Evolutionary conservation across 805 yeast species (phyloP).

Genomic region (Starmerella gropengiesseri): DNA sequence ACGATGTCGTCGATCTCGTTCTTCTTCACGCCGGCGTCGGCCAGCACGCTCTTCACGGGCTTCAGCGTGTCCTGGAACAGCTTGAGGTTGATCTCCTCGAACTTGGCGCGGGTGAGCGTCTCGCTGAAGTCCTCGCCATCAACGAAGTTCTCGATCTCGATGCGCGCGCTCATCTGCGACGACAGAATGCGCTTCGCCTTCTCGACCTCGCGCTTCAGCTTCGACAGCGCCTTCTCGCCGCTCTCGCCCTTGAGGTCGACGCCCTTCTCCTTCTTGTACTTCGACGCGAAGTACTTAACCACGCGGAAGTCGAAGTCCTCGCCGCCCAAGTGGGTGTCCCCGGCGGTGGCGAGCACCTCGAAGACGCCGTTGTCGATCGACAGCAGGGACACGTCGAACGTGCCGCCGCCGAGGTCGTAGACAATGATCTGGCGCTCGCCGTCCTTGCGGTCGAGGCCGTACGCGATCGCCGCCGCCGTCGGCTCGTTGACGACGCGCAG

Average conservation of each 20-base stretch:
- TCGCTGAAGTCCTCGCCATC: constrained; percentile 95
- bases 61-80: constrained; percentile 87
- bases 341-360: constrained; percentile 87
- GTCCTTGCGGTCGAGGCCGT: constrained; percentile 72
- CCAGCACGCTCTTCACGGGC: constrained; percentile 91
- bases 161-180: constrained; percentile 87
- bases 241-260: constrained; percentile 65
- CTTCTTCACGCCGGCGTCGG: constrained; percentile 83
- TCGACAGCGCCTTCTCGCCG: constrained; percentile 79
- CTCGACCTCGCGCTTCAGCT: constrained; percentile 94
- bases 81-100: constrained; percentile 90
- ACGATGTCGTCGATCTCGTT: constrained; percentile 88
- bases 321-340: constrained; percentile 97
- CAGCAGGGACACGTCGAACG: constrained; percentile 82
- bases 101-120: constrained; percentile 92
- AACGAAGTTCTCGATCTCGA: constrained; percentile 88
- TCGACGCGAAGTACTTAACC: constrained; percentile 72
- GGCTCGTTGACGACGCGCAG: constrained; percentile 88
- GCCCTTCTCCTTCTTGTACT: constrained; percentile 82
- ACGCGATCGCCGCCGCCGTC: constrained; percentile 96
- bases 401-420: constrained; percentile 96
- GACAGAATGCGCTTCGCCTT: constrained; percentile 96
- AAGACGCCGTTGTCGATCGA: constrained; percentile 86
- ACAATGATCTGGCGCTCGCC: constrained; percentile 84
- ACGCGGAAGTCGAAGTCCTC: constrained; percentile 89